Percentiles rank a stretch among this genome's conserved stretches.
phyloP scores from a whole-genome alignment of 495 filamentous ascomycete genomes.

The Bacidia gigantensis region DNA sequence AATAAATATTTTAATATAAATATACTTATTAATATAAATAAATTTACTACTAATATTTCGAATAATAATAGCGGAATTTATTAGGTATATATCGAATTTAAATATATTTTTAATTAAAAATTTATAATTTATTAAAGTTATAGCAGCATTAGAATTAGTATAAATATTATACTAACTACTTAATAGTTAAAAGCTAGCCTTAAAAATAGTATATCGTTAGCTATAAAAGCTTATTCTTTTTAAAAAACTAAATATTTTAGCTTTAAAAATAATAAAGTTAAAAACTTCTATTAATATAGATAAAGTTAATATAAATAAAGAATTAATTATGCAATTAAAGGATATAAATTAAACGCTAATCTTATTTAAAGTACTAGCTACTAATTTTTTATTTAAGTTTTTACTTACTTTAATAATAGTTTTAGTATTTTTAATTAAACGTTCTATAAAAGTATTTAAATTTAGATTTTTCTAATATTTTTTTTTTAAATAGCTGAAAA shows the following conservation, averaged over 20 bases:
- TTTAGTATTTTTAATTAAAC: not conserved
- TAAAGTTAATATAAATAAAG: no score
- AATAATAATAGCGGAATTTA: not conserved
- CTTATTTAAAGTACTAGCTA: not conserved
- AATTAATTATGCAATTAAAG: no score
- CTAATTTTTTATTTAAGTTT: not conserved
- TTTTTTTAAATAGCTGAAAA: not conserved
- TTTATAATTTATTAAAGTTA: not conserved
- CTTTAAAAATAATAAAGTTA: no score
- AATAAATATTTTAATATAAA: not conserved
- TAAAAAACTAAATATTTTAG: no score
- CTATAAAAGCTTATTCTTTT: no score
- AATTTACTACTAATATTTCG: not conserved
- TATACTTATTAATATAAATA: not conserved
- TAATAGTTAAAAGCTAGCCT: constrained; percentile 9
- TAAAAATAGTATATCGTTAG: constrained; percentile 9
- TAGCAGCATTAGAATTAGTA: constrained; percentile 8
- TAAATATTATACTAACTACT: constrained; percentile 7
- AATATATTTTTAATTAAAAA: not conserved
- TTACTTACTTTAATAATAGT: not conserved
- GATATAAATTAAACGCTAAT: no score
- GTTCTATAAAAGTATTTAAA: not conserved
- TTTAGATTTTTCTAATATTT: not conserved
- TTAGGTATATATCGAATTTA: constrained; percentile 1
- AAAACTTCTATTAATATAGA: no score